phyloP scores from a whole-genome alignment of 2,329 filamentous ascomycete genomes.

The Alternaria burnsii region DNA sequence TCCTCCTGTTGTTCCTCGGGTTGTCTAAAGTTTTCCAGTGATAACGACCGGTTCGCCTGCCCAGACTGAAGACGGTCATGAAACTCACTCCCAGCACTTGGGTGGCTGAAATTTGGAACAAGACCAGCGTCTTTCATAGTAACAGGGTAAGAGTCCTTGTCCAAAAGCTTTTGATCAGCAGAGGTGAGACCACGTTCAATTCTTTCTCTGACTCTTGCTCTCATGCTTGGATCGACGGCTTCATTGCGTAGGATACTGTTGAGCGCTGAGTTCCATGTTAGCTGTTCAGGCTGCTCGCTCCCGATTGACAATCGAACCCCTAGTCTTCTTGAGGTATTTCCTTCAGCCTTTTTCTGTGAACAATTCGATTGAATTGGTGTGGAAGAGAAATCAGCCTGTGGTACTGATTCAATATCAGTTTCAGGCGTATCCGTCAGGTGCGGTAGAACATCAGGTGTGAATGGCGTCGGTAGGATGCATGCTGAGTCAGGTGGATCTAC shows the following conservation, averaged over 20 bases:
- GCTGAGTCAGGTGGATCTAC: background rate
- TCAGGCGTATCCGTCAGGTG: background rate
- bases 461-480: background rate
- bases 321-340: background rate
- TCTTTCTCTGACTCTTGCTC: constrained; percentile 11
- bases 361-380: background rate
- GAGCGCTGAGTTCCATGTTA: constrained; percentile 23
- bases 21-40: background rate
- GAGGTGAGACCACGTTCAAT: background rate
- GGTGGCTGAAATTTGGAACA: constrained; percentile 39
- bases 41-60: background rate
- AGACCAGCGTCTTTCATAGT: constrained; percentile 14
- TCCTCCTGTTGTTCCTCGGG: background rate
- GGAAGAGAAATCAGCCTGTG: no score
- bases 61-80: constrained; percentile 12
- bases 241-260: constrained; percentile 17
- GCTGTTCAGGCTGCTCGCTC: background rate
- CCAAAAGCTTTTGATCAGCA: background rate
- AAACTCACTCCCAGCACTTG: constrained; percentile 21
- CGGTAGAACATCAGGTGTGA: background rate
- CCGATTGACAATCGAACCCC: background rate
- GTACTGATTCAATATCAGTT: background rate
- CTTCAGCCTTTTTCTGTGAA: background rate
- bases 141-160: background rate
- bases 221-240: constrained; percentile 10